A percentile compares a stretch with the other conserved stretches of the same genome.
These are phyloP conservation scores for Aspergillus pseudoterreus DNA, from an alignment of 2,329 filamentous ascomycete species.

Conservation along the genomic window DNA sequence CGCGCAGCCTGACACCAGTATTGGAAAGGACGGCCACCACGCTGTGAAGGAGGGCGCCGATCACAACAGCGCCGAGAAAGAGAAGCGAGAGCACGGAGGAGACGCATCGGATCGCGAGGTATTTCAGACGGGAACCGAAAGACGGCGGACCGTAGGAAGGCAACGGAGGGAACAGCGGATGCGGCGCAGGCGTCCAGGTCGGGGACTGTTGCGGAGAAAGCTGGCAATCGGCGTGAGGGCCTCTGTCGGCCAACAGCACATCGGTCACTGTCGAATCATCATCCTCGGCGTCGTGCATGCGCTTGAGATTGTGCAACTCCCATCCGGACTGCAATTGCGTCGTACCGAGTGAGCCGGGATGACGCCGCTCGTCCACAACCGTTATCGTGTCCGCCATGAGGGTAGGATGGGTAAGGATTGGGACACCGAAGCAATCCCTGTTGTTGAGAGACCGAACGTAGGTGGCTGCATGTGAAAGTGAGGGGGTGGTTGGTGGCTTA, in stretches of 20 bases:
- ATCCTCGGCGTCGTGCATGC: constrained; percentile 3
- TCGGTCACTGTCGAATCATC: constrained; percentile 11
- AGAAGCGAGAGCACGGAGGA: constrained; percentile 73
- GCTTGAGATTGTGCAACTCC: constrained; percentile 3
- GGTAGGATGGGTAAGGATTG: not conserved
- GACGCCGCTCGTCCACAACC: not conserved
- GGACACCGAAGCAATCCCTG: no score
- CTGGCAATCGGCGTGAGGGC: not conserved
- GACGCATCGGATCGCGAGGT: constrained; percentile 59
- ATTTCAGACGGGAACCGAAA: constrained; percentile 61
- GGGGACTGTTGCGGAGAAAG: not conserved
- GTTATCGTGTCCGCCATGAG: not conserved
- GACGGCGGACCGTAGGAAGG: constrained; percentile 78
- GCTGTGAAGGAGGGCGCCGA: constrained; percentile 68
- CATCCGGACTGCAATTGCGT: not conserved
- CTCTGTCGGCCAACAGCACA: constrained; percentile 5
- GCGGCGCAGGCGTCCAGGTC: not conserved
- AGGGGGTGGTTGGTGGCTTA: not conserved
- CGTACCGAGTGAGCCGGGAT: not conserved
- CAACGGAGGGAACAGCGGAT: constrained; percentile 71
- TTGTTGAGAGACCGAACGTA: not conserved
- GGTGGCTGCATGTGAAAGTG: not conserved
- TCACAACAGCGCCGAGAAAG: constrained; percentile 72
- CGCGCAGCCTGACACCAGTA: constrained; percentile 52
- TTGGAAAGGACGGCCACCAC: constrained; percentile 52